These are phyloP conservation scores for Stagonosporopsis cucurbitacearum DNA, from an alignment of 2,329 filamentous ascomycete genomes.

Conservation along the genomic window DNA sequence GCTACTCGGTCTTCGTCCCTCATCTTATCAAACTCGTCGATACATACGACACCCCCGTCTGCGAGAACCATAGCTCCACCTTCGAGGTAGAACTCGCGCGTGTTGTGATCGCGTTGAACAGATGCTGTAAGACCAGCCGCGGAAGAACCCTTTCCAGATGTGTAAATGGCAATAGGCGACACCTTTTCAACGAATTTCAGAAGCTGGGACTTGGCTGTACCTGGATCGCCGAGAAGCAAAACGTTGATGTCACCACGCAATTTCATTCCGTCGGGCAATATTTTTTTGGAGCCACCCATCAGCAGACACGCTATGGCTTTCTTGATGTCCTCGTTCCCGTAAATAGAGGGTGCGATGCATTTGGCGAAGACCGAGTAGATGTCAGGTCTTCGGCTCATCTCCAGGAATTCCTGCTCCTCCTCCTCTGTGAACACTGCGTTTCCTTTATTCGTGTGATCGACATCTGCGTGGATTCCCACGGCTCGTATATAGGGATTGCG, in stretches of 20 bases:
- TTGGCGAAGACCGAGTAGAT: constrained; percentile 90
- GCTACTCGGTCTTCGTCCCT: constrained; percentile 96
- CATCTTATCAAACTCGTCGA: constrained; percentile 99
- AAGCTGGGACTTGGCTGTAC: constrained; percentile 96
- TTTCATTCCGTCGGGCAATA: constrained; percentile 96
- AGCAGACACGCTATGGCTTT: constrained; percentile 94
- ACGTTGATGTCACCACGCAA: constrained; percentile 98
- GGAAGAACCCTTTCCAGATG: constrained; percentile 96
- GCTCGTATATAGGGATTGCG: constrained; percentile 93
- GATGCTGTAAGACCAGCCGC: constrained; percentile 97
- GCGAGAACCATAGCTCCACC: constrained; percentile 98
- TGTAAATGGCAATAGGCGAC: constrained; percentile 96
- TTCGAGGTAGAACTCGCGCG: constrained; percentile 96
- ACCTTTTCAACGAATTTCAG: constrained; percentile 98
- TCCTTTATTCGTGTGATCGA: constrained; percentile 88
- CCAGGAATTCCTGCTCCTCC: constrained; percentile 94
- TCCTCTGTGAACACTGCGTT: constrained; percentile 86
- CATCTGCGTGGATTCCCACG: constrained; percentile 87
- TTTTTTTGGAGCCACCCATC: constrained; percentile 96
- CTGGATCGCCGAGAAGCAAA: constrained; percentile 91
- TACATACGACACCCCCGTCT: constrained; percentile 95
- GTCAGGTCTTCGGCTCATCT: constrained; percentile 88
- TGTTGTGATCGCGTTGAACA: constrained; percentile 89
- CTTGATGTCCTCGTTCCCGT: constrained; percentile 95
- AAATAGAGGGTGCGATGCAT: constrained; percentile 97